Base-by-base conservation (phyloP, 2,329 filamentous ascomycete genomes). In the Fusarium anguioides region DNA sequence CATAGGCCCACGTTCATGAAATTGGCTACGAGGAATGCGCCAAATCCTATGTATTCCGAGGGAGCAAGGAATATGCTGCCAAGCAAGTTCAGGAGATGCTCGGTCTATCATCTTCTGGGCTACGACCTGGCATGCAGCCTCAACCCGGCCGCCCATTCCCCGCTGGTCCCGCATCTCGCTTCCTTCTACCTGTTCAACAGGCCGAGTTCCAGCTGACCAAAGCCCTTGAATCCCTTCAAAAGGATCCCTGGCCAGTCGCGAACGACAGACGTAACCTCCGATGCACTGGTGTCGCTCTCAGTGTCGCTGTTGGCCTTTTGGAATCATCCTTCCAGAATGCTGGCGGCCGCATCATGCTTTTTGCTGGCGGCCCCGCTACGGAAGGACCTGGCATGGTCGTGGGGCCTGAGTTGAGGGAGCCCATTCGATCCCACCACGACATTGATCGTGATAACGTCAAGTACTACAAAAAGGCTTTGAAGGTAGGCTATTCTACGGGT, bases 81-180 rank as follows among this genome's bases (percentile, higher is more conserved):
- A 98, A 98, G 82, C 94, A 98, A 78, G 94, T 99, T n/a, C 95
- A 98, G 79, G 96, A 99, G 76, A 99, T 99, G 96, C 89, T 99
- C 48, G 96, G 94, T 26, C 85, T 97, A 53, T 84, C 90, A 45
- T 87, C 91, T 20, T 84, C 91, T 23, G 88, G 89, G 33, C 79
- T 93, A 66, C 89, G 96, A 68, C 93, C 94, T 23, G 89, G 88
- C 53, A 88, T 91, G 80, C 89, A 89, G 68, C 87, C 89, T 66
- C 89, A 91, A 72, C 90, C 92, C 44, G 92, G 93, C 65, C 89
- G 93, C 47, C 88, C 91, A 37, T 86, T 91, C 71, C 87, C 91
- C 12, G 89, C 92, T 79, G 92, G 93, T 39, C 91, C 94, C 48
- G 92, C 94, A 42, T 89, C 94, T 26, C 88, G 96, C 67, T 99